Conservation (phyloP, 257 asterid species). For the Nicotiana benthamiana region DNA sequence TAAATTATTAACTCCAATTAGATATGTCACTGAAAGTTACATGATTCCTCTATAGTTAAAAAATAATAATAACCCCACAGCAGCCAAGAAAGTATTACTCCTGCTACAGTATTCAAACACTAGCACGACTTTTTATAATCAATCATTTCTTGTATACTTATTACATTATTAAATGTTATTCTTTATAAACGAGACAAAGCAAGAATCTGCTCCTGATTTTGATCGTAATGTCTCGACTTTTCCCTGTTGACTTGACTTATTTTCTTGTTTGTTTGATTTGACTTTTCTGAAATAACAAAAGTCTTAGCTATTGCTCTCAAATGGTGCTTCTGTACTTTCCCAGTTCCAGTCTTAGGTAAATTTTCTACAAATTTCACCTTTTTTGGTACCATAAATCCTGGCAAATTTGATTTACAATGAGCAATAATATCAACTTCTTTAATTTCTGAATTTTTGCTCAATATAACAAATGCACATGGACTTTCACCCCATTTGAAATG, state of each 20-base stretch:
- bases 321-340: constrained; percentile 62
- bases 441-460: not conserved
- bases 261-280: constrained; percentile 3
- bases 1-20: not conserved
- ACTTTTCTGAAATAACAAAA: constrained; percentile 12
- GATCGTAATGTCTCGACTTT: constrained; percentile 11
- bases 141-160: not conserved
- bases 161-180: not conserved
- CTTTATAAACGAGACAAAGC: constrained; percentile 55
- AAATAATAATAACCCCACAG: not conserved
- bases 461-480: constrained; percentile 35
- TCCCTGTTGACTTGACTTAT: constrained; percentile 21
- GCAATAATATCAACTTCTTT: constrained; percentile 42
- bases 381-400: constrained; percentile 79
- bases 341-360: constrained; percentile 63
- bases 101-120: not conserved
- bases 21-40: not conserved
- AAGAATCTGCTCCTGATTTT: constrained; percentile 32
- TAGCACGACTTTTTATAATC: not conserved
- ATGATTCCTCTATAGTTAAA: not conserved
- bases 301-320: constrained; percentile 54
- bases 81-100: not conserved
- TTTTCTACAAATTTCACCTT: constrained; percentile 47
- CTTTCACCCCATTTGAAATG: constrained; percentile 72
- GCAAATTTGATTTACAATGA: constrained; percentile 53